Base-by-base conservation (phyloP, 331 rosid species). In the Ulmus americana region DNA sequence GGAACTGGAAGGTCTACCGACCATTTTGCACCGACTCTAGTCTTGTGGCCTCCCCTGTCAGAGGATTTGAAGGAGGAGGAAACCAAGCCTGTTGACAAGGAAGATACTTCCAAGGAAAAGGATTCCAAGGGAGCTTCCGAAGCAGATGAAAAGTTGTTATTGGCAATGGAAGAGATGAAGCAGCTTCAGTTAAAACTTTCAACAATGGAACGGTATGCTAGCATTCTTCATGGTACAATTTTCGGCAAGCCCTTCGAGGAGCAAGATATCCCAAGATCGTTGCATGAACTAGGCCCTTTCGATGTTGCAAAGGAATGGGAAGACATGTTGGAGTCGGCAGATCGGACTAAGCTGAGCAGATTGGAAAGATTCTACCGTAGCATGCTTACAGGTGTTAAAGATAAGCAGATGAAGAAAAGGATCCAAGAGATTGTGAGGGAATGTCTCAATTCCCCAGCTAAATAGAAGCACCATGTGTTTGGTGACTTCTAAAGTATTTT, bases 221-320 rank as follows among this genome's bases (percentile, higher is more conserved):
- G 94, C 72, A 68, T 86, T 53, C 95, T 91, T 50, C 97, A 91
- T 75, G 87, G 87, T 46, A 83, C 86, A 38, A 57, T 91, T 65
- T 91, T 88, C 56, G 96, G 97, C 59, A 86, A 81, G 68, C 88
- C 96, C 58, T 81, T 88, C 39, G 82, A 76, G 58, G 95, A 84
- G 72, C 76, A 74, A 63, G 92, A 88, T 48, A 86, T 91, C 61
- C 94, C 94, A 6, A 67, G 13, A 58, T 83, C 95, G 1, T 76
- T 91, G 77, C 69, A 3, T 75, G 67, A 72, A 67, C 68, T 77
- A 0, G 88, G 86, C 66, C 62, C 73, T 38, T 74, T 84, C 40
- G 78, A 91, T 79, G 74, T 86, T 67, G 88, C 81, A 56, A 86
- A 67, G 75, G 97, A 86, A 83, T 91, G 97, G 97, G 94, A 88